phyloP scores from a whole-genome alignment of 1,284 basidiomycete species.

The Sporisorium scitamineum region DNA sequence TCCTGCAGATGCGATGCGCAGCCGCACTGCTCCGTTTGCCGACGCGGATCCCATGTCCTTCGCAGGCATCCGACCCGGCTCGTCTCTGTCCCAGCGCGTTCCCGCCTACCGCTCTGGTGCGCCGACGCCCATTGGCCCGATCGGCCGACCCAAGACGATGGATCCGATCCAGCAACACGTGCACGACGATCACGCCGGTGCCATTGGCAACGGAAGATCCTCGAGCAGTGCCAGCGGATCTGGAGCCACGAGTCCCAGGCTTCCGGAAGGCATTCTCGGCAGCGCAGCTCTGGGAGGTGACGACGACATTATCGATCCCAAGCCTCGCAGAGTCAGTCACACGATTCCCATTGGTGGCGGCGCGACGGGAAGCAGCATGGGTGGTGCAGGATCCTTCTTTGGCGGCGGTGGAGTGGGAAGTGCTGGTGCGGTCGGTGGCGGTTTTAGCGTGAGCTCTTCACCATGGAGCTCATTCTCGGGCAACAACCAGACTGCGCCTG shows the following conservation, averaged over 20 bases:
- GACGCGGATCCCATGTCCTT: constrained; percentile 50
- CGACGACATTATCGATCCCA: constrained; percentile 67
- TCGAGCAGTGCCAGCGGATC: constrained; percentile 50
- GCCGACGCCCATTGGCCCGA: constrained; percentile 64
- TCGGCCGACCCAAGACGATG: constrained; percentile 61
- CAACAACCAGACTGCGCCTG: constrained; percentile 38
- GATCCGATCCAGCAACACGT: constrained; percentile 36
- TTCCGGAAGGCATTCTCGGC: constrained; percentile 65
- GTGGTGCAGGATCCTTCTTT: constrained; percentile 45
- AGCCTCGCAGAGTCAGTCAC: constrained; percentile 57
- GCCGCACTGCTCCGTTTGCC: constrained; percentile 44
- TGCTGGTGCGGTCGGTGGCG: constrained; percentile 34
- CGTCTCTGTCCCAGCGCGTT: constrained; percentile 46
- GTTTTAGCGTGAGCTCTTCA: constrained; percentile 44
- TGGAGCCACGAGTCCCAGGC: constrained; percentile 42
- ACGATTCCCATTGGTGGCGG: constrained; percentile 53
- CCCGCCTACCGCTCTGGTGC: constrained; percentile 43
- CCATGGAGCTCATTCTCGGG: constrained; percentile 51
- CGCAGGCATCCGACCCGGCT: constrained; percentile 44
- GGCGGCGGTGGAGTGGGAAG: constrained; percentile 22
- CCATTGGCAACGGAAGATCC: constrained; percentile 43
- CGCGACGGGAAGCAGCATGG: constrained; percentile 34
- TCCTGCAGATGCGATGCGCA: constrained; percentile 35
- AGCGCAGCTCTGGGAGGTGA: constrained; percentile 68
- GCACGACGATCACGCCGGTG: constrained; percentile 41